Evolutionary conservation across 1,284 basidiomycete species (phyloP), one percentile per base, ranked within the genome.

Genomic region (Puccinia sorghi): DNA sequence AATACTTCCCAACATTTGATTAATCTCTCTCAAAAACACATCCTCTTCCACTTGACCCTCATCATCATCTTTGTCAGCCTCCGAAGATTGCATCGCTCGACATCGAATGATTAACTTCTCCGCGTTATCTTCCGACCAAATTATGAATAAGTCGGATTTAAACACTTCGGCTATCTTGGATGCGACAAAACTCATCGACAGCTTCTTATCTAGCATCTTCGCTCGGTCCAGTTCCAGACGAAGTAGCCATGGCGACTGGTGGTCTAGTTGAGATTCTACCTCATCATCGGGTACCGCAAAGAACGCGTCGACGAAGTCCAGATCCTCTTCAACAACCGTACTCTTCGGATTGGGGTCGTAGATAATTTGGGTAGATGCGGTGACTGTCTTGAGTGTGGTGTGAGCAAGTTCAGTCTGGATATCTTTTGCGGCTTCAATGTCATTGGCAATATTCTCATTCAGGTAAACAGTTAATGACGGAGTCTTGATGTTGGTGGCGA

Each of bases 241-340:
- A 67, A 99, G 89, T 46, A 99, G 87, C 97, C 97, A 99, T 0
- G 96, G 94, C 1, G 96, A 99, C 84, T 96, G 93, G 0, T 93
- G 87, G 82, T 95, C 92, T 1, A 97, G 86, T 83, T 96, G 95
- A 13, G 90, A 88, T 84, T 97, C 93, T 80, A 97, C 92, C 79
- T 97, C 93, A 83, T 97, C 94, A 83, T 99, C 97, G 11, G 96
- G 96, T 85, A 99, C 98, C 78, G 95, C 95, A 84, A 99, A 99
- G 92, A 98, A 98, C 0, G 95, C 94, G 83, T 98, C 94, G 74
- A 99, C 96, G 84, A 99, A 99, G 73, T 96, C 90, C 69, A 89
- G 87, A 86, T 99, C 97, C 83, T 98, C 96, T 82, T 97, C 94
- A 84, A 99, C 97, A 83, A 95, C 91, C 12, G 97, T 99, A 0